Conservation (phyloP, 2,329 filamentous ascomycete species). For the Chaetomiaceae sp. region DNA sequence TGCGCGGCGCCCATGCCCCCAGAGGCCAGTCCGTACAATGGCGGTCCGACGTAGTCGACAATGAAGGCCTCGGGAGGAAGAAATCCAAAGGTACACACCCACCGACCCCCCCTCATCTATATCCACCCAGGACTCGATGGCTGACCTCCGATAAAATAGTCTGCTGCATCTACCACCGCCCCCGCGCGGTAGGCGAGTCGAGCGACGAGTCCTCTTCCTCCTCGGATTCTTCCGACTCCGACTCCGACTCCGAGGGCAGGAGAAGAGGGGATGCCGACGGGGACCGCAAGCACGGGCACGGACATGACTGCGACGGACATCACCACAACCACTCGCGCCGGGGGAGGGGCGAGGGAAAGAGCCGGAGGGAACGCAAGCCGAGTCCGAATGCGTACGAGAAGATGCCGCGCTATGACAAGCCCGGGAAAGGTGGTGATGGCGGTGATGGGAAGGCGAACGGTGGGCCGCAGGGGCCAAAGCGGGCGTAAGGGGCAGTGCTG, state of each 20-base stretch:
- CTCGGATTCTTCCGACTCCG: constrained; percentile 47
- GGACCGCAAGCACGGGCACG: constrained; percentile 24
- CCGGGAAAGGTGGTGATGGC: constrained; percentile 22
- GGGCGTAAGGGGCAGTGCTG: background rate
- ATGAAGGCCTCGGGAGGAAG: constrained; percentile 91
- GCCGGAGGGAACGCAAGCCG: constrained; percentile 48
- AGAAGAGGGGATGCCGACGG: background rate
- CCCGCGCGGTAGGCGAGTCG: constrained; percentile 75
- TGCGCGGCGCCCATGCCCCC: constrained; percentile 45
- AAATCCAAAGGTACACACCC: constrained; percentile 73
- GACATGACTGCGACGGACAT: constrained; percentile 33
- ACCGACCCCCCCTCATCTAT: background rate
- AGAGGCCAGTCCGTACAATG: constrained; percentile 70
- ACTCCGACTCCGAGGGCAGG: constrained; percentile 41
- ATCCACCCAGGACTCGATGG: background rate
- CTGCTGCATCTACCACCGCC: constrained; percentile 98
- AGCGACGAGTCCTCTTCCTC: constrained; percentile 59
- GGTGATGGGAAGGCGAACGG: constrained; percentile 6
- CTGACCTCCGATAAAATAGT: constrained; percentile 47
- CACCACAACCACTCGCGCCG: constrained; percentile 30
- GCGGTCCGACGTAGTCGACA: constrained; percentile 91
- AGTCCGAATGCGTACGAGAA: constrained; percentile 82
- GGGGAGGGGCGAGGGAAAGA: constrained; percentile 32
- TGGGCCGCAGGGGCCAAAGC: background rate
- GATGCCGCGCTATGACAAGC: constrained; percentile 53